Evolutionary conservation across 2,329 filamentous ascomycete genomes (phyloP), one percentile per base, ranked within the genome.

Genomic region (Fusarium hostae): DNA sequence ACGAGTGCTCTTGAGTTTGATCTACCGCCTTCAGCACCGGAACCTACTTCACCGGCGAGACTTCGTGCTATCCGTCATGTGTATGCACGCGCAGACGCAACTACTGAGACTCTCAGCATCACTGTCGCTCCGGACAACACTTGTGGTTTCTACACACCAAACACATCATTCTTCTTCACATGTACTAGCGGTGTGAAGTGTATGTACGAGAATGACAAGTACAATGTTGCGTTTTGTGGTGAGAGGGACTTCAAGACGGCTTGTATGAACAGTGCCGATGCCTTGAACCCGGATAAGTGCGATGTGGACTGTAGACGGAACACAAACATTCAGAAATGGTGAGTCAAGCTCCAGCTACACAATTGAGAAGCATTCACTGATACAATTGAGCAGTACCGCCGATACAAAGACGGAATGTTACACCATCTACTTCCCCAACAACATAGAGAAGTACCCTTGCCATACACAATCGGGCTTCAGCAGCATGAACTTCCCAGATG

Each of bases 281-380:
- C 65, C 1, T 15, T 48, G 59, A 51, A 72, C 30, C 26, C 41
- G 11, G 28, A 54, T 0, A 72, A 62, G 22, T 72, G 70, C 5
- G 69, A 70, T 10, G 69, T 67, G 6, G 32, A 60, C 4, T 72
- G 70, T n/a, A 57, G 61, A 35, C 45, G 44, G 26, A 72, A 72
- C 22, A 24, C 57, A 13, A 72, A 72, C 5, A 72, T 70, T 18
- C 40, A 52, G 20, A 72, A 70, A 12, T 72, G 69, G 70, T 72
- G 39, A 32, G 64, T 12, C 13, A 26, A 22, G 30, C 22, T 2
- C 3, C 15, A 10, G 18, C 18, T 6, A 16, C 24, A 20, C 39
- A 26, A 26, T 16, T 20, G n/a, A n/a, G 37, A 32, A 32, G 16
- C 22, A 37, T 24, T 56, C 4, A 11, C 59, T 68, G 8, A 64